Evolutionary conservation across 306 rosid genomes (phyloP), one percentile per base, ranked within the genome.

Genomic region (Dryas octopetala): DNA sequence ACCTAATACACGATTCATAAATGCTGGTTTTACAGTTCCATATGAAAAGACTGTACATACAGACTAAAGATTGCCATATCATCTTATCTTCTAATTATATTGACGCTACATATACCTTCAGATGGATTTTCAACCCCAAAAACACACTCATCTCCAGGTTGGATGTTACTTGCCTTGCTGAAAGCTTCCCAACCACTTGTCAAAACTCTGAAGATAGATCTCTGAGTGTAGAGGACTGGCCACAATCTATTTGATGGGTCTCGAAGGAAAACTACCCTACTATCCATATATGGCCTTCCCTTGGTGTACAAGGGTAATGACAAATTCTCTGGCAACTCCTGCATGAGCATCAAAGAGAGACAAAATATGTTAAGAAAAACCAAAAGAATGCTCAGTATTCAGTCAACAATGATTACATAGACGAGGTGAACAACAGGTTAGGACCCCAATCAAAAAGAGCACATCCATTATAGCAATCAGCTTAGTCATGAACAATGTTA

Each of bases 101-200:
- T 44, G 59, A 89, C 88, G 11, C 17, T 1, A 47, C 78, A 68
- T 54, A 72, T 81, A 54, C 54, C 70, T 45, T 76, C 58, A 16
- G 32, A 13, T 63, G 52, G 74, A 63, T 68, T 53, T 74, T 70
- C 88, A 13, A 79, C 70, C 59, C 23, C 66, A 71, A 88, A 83
- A 52, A 55, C 45, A 71, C 89, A 85, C 79, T 62, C 75, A 48
- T 90, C 91, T 28, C 72, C 87, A n/a, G 76, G 46, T 73, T 80
- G 72, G 76, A 87, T 78, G 63, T 62, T 55, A 77, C 86, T 90
- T 47, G 80, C 91, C 58, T 66, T 61, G 74, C 76, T 12, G 59
- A 88, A 85, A 17, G 79, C 80, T 76, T 73, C 71, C 93, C 91
- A 90, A 32, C 97, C 91, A 64, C 50, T 57, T 3, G 85, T 38